Conservation (phyloP, 1,284 basidiomycete species). For the Ustilago bromivora region DNA sequence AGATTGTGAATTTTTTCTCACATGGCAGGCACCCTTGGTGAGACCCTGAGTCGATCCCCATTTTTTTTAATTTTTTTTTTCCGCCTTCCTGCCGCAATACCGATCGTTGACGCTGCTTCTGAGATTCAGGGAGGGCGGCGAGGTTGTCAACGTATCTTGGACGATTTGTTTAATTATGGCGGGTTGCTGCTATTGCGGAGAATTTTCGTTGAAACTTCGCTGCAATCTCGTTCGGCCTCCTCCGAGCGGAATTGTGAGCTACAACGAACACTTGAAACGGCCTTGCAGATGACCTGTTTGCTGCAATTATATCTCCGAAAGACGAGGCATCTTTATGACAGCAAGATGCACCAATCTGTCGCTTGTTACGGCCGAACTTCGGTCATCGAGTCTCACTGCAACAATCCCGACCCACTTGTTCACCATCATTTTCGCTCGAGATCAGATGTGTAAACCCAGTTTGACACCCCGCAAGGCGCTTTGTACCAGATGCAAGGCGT, state of each 20-base stretch:
- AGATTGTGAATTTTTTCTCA: not conserved
- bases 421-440: not conserved
- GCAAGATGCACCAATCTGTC: not conserved
- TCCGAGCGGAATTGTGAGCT: not conserved
- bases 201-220: conserved; percentile 46
- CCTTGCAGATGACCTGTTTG: not conserved
- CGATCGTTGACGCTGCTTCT: too few relatives aligned
- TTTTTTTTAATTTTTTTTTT: not conserved
- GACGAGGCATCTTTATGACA: not conserved
- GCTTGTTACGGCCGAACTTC: conserved; percentile 10
- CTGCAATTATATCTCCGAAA: not conserved
- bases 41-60: not conserved
- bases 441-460: not conserved
- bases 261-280: not conserved
- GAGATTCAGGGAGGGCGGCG: not conserved
- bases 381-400: not conserved
- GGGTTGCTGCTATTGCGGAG: conserved; percentile 16
- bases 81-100: not conserved
- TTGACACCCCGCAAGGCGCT: not conserved
- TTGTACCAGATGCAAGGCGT: not conserved
- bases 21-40: not conserved
- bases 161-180: conserved; percentile 1
- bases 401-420: not conserved
- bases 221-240: conserved; percentile 27
- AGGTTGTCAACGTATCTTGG: not conserved